phyloP scores from a whole-genome alignment of 805 yeast genomes.

The Starmerella floricola region DNA sequence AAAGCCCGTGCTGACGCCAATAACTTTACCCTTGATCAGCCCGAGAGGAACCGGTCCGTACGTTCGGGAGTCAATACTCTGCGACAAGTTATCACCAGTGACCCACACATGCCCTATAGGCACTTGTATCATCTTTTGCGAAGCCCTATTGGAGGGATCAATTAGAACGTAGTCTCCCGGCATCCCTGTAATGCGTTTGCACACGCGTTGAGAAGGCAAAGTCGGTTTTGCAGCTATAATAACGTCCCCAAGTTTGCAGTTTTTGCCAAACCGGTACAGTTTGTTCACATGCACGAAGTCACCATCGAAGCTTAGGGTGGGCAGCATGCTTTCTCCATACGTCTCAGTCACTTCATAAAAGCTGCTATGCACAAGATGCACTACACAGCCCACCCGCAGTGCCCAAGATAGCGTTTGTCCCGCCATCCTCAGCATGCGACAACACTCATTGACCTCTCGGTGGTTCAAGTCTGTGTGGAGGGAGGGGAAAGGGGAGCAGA shows the following conservation, averaged over 20 bases:
- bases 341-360: slow-evolving; percentile 70
- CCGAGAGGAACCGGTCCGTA: slow-evolving; percentile 88
- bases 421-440: slow-evolving; percentile 6
- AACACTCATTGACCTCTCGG: background rate
- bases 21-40: slow-evolving; percentile 70
- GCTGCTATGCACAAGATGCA: slow-evolving; percentile 55
- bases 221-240: slow-evolving; percentile 84
- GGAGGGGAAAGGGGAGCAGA: no score
- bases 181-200: slow-evolving; percentile 91
- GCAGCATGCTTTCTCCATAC: slow-evolving; percentile 89
- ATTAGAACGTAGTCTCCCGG: slow-evolving; percentile 77
- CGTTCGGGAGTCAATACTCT: slow-evolving; percentile 77
- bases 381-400: slow-evolving; percentile 29
- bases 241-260: slow-evolving; percentile 69
- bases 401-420: slow-evolving; percentile 25
- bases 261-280: slow-evolving; percentile 46
- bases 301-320: slow-evolving; percentile 60
- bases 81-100: slow-evolving; percentile 85
- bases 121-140: slow-evolving; percentile 49
- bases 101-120: slow-evolving; percentile 97
- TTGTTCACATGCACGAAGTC: slow-evolving; percentile 76
- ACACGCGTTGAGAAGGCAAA: slow-evolving; percentile 71
- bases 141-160: slow-evolving; percentile 46
- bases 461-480: background rate
- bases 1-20: slow-evolving; percentile 10